A percentile compares a stretch with the other conserved stretches of the same genome.
Conservation (phyloP, 192 early-diverging fungal genomes). For the Haplosporangium gracile region DNA sequence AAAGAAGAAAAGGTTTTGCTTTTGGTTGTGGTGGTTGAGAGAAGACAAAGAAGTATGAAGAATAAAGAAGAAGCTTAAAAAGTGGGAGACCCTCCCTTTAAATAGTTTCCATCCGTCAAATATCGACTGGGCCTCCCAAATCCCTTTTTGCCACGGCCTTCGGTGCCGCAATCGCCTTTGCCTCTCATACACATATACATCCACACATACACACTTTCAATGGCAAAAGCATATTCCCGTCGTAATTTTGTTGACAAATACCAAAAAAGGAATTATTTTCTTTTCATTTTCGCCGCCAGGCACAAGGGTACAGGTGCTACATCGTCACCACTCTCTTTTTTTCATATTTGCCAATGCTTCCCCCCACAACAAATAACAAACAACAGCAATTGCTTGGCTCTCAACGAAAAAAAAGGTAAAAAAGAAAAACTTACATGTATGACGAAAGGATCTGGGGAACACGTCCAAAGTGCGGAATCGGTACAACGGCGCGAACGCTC, state of each 20-base stretch:
- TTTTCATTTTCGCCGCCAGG: background rate
- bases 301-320: background rate
- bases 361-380: background rate
- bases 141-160: background rate
- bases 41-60: background rate
- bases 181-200: background rate
- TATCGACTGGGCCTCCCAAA: background rate
- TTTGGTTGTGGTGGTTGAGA: background rate
- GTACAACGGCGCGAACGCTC: background rate
- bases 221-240: constrained; percentile 1
- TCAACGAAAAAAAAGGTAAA: background rate
- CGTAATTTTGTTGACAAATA: background rate
- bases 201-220: background rate
- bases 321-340: background rate
- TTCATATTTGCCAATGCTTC: background rate
- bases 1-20: background rate
- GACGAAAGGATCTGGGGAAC: background rate
- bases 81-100: background rate
- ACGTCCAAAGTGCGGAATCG: background rate
- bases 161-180: background rate
- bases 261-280: background rate
- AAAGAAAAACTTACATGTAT: background rate
- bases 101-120: constrained; percentile 1
- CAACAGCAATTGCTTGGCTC: constrained; percentile 4
- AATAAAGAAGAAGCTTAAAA: background rate